Percentiles rank a stretch among this genome's conserved stretches.
Evolutionary conservation across 108 stramenopile genomes (phyloP).

Genomic region (Nannochloropsis granulata): DNA sequence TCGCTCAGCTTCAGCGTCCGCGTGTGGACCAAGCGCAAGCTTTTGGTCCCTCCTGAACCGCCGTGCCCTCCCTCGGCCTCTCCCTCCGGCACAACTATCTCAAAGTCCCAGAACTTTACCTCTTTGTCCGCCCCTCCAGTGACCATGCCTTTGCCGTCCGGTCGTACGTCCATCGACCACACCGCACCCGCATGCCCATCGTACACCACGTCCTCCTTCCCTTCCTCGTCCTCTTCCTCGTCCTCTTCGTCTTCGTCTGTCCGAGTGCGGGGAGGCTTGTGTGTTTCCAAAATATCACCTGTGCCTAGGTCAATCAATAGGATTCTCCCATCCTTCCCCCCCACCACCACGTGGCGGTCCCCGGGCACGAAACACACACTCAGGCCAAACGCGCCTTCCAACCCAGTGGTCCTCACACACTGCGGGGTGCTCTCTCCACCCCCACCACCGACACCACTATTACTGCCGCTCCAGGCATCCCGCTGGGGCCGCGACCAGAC

Average conservation of each 20-base stretch:
- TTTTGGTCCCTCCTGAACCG: not conserved
- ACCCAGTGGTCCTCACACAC: constrained; percentile 55
- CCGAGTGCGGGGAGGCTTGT: not conserved
- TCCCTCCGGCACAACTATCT: constrained; percentile 23
- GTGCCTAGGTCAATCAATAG: not conserved
- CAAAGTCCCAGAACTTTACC: constrained; percentile 89
- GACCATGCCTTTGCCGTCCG: constrained; percentile 43
- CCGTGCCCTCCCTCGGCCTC: not conserved
- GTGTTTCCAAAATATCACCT: not conserved
- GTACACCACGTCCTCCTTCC: constrained; percentile 12
- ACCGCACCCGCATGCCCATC: constrained; percentile 33
- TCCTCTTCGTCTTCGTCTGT: not conserved
- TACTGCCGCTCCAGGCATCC: not conserved
- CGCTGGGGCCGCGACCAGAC: constrained; percentile 45
- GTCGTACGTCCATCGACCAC: constrained; percentile 40
- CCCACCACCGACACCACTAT: not conserved
- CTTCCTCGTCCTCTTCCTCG: not conserved
- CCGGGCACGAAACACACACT: constrained; percentile 82
- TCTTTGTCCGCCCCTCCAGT: constrained; percentile 82
- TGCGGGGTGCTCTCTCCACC: constrained; percentile 56
- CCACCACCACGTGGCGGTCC: constrained; percentile 37
- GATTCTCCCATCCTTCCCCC: constrained; percentile 31
- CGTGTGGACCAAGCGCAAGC: constrained; percentile 53
- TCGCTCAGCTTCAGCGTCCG: constrained; percentile 80
- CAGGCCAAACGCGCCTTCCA: constrained; percentile 58